Base-by-base conservation (phyloP, 2,329 filamentous ascomycete genomes). In the Diaporthe longicolla region DNA sequence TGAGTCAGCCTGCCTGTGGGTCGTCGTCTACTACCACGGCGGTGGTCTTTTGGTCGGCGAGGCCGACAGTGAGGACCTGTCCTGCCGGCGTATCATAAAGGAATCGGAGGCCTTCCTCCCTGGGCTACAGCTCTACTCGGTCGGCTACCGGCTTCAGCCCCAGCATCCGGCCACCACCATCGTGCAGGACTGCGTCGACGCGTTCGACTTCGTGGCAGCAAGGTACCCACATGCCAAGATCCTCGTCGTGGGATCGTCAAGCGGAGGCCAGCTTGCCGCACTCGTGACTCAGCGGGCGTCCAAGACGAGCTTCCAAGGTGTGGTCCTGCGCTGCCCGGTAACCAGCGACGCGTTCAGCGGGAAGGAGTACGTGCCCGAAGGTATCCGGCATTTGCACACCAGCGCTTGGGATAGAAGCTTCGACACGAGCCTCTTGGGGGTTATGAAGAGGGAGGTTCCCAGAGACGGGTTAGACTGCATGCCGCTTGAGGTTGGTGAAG, bases 21-120 rank as follows among this genome's bases (percentile, higher is more conserved):
- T 84, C 9, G 78, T 86, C 15, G 76, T 88, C 24, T 88, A 88
- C 78, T 86, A 85, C 76, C 87, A 88, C 76, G 87, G 87, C 13
- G 87, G 87, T 19, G 86, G 85, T 0, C 79, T 89, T 2, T 79
- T 79, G 37, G 84, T 88, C 43, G 87, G 87, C 15, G 85, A 87
- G 70, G 84, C 85, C 2, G 85, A 88, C 75, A 87, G 84, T 74
- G 87, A 89, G 77, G 86, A 89, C 61, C 78, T 87, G 1, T 84
- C 85, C 2, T 87, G 85, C 76, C 82, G 86, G 0, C 83, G 82
- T 35, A 81, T 88, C 29, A 77, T 83, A 35, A 81, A 82, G 29
- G 79, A 78, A 2, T 73, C 76, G 1, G 54, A 75, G 10, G 21
- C 73, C 4, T 73, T 71, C 37, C 74, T 81, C 9, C 72, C 80